These are phyloP conservation scores for Tritrichomonas foetus DNA, from an alignment of 208 protist genomes.

Conservation along the genomic window DNA sequence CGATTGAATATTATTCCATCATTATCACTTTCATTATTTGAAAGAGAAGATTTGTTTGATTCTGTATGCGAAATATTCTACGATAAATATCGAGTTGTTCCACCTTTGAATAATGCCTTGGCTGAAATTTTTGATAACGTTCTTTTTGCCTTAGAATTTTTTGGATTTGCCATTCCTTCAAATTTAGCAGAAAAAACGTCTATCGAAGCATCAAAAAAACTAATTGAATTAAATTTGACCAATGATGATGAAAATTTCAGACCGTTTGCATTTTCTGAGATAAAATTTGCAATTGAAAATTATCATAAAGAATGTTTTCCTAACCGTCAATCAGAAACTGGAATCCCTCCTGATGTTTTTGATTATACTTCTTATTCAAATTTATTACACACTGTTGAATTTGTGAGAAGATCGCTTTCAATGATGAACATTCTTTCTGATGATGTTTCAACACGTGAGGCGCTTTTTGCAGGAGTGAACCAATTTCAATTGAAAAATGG, in stretches of 20 bases:
- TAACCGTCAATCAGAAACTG: neutral
- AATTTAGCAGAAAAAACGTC: neutral
- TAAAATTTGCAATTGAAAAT: neutral
- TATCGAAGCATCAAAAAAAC: neutral
- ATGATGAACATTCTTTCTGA: neutral
- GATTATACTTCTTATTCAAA: neutral
- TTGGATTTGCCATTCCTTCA: neutral
- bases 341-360: neutral
- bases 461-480: neutral
- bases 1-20: neutral
- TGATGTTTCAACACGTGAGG: neutral
- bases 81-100: neutral
- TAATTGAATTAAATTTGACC: neutral
- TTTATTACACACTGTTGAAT: neutral
- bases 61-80: neutral
- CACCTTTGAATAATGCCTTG: neutral
- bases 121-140: neutral
- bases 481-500: neutral
- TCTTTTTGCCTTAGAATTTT: neutral
- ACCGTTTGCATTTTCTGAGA: neutral
- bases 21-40: neutral
- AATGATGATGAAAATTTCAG: neutral
- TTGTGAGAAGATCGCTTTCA: neutral
- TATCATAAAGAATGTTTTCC: neutral
- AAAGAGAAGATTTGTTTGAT: neutral